Base-by-base conservation (phyloP, 441 rosid genomes). In the Pelargonium cotyledonis region DNA sequence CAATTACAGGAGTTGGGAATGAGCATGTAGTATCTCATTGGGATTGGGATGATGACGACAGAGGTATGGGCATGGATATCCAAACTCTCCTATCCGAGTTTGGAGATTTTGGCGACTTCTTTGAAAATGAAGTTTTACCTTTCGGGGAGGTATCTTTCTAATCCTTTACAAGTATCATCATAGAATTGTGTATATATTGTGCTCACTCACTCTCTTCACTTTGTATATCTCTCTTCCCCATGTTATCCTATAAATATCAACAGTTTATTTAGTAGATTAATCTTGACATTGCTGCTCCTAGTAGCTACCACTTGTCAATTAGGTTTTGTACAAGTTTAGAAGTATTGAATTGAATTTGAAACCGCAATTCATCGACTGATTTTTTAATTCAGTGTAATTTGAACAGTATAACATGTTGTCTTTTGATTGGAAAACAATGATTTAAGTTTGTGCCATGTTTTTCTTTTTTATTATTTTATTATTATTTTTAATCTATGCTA, bases 61-160 rank as follows among this genome's bases (percentile, higher is more conserved):
- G 96, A 85, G 98, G 88, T 65, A 81, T 74, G 78, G 96, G 82
- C 75, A 90, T 90, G 87, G 95, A 96, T 80, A 93, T 96, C 76
- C 94, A 91, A 78, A 89, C 98, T 78, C 96, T 96, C 77, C 93
- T 96, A 40, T 96, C 99, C 35, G 99, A 96, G 75, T 96, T 96
- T 76, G 99, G 99, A 79, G 99, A 93, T 81, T 96, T 96, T 75
- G 97, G 98, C 29, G 98, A 93, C 84, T 96, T 96, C 83, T 96
- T 96, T 66, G 97, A 89, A 84, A 91, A 89, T 69, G 99, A 96
- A 66, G 86, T 76, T 43, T 81, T 96, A 75, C 98, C 98, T 80
- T 96, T 96, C 72, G 99, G 99, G 83, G 99, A 96, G 98, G 99
- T 96, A 87, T 41, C 77, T 70, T 73, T 70, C 72, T 10, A 51